Conservation (phyloP, 2,329 filamentous ascomycete species). For the Penicillium sclerotiorum region DNA sequence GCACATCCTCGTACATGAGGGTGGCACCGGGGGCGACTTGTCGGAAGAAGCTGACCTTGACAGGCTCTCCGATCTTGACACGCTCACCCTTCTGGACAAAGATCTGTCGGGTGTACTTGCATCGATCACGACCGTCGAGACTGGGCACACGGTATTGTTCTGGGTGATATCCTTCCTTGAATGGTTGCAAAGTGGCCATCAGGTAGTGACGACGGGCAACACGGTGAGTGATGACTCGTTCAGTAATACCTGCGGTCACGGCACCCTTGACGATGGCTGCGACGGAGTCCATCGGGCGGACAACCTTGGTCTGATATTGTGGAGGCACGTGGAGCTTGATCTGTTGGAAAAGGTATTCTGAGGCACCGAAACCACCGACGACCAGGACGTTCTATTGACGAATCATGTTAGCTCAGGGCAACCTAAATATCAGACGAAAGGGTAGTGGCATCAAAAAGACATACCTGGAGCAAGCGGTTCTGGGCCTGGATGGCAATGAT, state of each 20-base stretch:
- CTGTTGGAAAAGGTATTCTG: slow-evolving; percentile 98
- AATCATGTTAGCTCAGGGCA: no score
- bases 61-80: slow-evolving; percentile 98
- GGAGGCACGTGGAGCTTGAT: slow-evolving; percentile 98
- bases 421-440: background rate
- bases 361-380: slow-evolving; percentile 96
- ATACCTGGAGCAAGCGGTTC: slow-evolving; percentile 81
- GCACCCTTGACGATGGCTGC: slow-evolving; percentile 98
- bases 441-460: slow-evolving; percentile 17
- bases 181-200: slow-evolving; percentile 97
- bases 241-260: slow-evolving; percentile 95
- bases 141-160: slow-evolving; percentile 97
- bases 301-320: slow-evolving; percentile 97
- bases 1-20: slow-evolving; percentile 98
- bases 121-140: slow-evolving; percentile 93
- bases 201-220: slow-evolving; percentile 97
- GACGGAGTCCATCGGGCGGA: slow-evolving; percentile 97
- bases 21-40: slow-evolving; percentile 96
- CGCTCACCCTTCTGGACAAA: slow-evolving; percentile 98
- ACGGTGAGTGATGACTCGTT: slow-evolving; percentile 94
- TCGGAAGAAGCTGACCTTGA: slow-evolving; percentile 98
- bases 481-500: slow-evolving; percentile 99
- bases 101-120: slow-evolving; percentile 98
- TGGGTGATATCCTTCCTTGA: slow-evolving; percentile 98
- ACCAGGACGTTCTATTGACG: slow-evolving; percentile 81